A percentile compares a stretch with the other conserved stretches of the same genome.
phyloP scores from a whole-genome alignment of 495 filamentous ascomycete species.

The Xylaria curta region DNA sequence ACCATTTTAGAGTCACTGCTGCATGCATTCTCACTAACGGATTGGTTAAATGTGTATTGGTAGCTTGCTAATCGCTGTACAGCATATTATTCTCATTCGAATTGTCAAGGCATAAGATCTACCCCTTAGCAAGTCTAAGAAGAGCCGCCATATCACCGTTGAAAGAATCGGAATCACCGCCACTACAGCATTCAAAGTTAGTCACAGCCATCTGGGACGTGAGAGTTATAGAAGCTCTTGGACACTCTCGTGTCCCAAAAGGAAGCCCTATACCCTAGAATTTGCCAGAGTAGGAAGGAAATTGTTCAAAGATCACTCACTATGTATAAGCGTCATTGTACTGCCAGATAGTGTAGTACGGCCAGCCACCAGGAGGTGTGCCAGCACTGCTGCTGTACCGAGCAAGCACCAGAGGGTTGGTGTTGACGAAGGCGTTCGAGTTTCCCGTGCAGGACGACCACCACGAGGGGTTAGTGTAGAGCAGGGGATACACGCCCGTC shows the following conservation, averaged over 20 bases:
- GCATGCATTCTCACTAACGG: background rate
- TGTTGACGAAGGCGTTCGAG: constrained; percentile 55
- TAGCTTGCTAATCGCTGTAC: too few relatives aligned
- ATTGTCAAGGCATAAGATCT: background rate
- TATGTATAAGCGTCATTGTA: constrained; percentile 53
- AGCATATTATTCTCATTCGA: too few relatives aligned
- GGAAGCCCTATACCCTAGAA: background rate
- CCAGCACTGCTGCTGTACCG: constrained; percentile 56
- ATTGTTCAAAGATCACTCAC: background rate
- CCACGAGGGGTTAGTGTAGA: constrained; percentile 68
- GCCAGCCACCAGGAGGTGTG: constrained; percentile 64
- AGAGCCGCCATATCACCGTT: constrained; percentile 48
- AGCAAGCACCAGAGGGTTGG: constrained; percentile 65
- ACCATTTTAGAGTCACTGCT: too few relatives aligned
- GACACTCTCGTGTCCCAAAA: background rate
- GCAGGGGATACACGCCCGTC: constrained; percentile 63
- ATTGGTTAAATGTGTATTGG: background rate
- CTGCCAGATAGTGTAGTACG: constrained; percentile 68
- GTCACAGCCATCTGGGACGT: background rate
- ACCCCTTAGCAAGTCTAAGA: constrained; percentile 21
- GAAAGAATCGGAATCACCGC: constrained; percentile 58
- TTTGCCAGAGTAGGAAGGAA: background rate
- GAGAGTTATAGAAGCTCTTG: background rate
- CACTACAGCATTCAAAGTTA: background rate
- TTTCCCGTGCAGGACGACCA: constrained; percentile 68